These are phyloP conservation scores for Poronia punctata DNA, from an alignment of 495 filamentous ascomycete species.

Conservation along the genomic window DNA sequence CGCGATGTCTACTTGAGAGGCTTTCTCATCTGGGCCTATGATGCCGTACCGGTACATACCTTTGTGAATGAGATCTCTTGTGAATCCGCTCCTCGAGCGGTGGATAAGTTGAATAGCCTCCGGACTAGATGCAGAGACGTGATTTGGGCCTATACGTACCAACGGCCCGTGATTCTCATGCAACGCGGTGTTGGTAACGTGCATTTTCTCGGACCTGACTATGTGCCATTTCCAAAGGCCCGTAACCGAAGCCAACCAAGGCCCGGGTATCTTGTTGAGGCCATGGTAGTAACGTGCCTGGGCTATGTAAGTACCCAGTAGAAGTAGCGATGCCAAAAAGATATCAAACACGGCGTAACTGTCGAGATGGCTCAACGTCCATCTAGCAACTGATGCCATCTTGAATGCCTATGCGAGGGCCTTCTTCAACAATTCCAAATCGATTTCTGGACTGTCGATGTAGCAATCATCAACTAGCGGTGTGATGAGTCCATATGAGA, in stretches of 20 bases:
- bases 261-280: slow-evolving; percentile 4
- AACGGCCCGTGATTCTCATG: slow-evolving; percentile 16
- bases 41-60: not conserved
- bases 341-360: too few relatives aligned
- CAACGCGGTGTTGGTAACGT: slow-evolving; percentile 1
- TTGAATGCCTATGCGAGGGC: too few relatives aligned
- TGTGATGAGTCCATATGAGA: too few relatives aligned
- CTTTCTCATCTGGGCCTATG: slow-evolving; percentile 1
- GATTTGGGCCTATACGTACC: slow-evolving; percentile 23
- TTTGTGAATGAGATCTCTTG: too few relatives aligned
- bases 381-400: too few relatives aligned
- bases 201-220: slow-evolving; percentile 11
- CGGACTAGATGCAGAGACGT: slow-evolving; percentile 17
- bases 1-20: slow-evolving; percentile 34
- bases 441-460: too few relatives aligned
- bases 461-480: too few relatives aligned
- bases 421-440: too few relatives aligned
- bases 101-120: slow-evolving; percentile 13
- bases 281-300: not conserved
- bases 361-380: too few relatives aligned
- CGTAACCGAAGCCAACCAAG: slow-evolving; percentile 1
- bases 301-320: too few relatives aligned
- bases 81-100: slow-evolving; percentile 7
- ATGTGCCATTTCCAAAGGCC: slow-evolving; percentile 13
- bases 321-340: too few relatives aligned